phyloP scores from a whole-genome alignment of 441 rosid genomes.

The Cnidoscolus chayamansa region DNA sequence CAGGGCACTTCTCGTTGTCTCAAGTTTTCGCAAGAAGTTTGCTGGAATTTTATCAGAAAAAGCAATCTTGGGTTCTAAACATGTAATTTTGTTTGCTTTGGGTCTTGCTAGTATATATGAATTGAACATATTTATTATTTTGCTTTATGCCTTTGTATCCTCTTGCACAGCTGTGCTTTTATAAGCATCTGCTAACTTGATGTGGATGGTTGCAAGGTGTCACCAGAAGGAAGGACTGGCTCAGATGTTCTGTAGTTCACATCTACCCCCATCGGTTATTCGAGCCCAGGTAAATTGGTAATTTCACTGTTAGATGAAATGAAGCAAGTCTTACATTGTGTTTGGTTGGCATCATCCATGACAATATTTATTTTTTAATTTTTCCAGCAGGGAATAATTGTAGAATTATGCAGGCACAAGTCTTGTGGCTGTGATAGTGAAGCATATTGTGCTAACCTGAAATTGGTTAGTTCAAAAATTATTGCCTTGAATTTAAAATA shows the following conservation, averaged over 20 bases:
- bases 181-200: constrained; percentile 35
- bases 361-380: constrained; percentile 26
- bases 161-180: constrained; percentile 17
- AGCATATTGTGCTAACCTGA: constrained; percentile 44
- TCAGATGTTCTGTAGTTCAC: constrained; percentile 56
- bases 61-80: constrained; percentile 61
- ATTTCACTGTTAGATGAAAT: constrained; percentile 25
- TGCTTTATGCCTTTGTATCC: constrained; percentile 23
- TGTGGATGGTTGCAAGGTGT: constrained; percentile 46
- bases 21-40: constrained; percentile 67
- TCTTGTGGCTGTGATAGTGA: constrained; percentile 53
- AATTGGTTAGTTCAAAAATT: constrained; percentile 49
- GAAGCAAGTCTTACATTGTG: constrained; percentile 13
- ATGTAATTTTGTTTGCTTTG: constrained; percentile 45
- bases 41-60: constrained; percentile 50
- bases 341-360: constrained; percentile 18
- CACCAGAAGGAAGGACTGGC: constrained; percentile 72
- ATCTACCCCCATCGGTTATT: constrained; percentile 48
- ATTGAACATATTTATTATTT: constrained; percentile 15
- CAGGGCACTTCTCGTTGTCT: constrained; percentile 72
- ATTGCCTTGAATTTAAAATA: not conserved
- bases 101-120: constrained; percentile 16
- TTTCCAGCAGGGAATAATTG: constrained; percentile 65
- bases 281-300: constrained; percentile 69
- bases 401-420: constrained; percentile 60